Conservation (phyloP, 2,329 filamentous ascomycete genomes). For the Monosporascus cannonballus region DNA sequence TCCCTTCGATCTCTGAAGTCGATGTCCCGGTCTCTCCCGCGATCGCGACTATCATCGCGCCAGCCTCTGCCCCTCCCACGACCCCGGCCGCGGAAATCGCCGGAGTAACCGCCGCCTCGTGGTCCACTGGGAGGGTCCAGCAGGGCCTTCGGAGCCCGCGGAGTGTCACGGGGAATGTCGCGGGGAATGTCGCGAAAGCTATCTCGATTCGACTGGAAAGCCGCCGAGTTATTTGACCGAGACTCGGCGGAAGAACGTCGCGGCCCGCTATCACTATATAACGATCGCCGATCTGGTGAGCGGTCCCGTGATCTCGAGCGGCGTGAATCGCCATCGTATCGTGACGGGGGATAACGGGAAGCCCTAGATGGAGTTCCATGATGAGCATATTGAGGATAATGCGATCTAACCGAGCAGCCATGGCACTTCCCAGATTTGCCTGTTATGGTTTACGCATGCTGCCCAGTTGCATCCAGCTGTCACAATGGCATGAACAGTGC, state of each 20-base stretch:
- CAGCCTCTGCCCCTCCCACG: constrained; percentile 50
- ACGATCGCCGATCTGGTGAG: constrained; percentile 54
- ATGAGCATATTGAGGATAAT: constrained; percentile 18
- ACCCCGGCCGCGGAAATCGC: constrained; percentile 58
- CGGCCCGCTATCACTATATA: constrained; percentile 59
- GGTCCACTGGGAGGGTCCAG: constrained; percentile 64
- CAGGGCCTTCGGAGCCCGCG: constrained; percentile 74
- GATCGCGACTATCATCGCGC: constrained; percentile 58
- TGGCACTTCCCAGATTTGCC: background rate
- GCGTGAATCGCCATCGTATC: constrained; percentile 56
- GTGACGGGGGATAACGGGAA: constrained; percentile 49
- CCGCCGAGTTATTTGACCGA: constrained; percentile 47
- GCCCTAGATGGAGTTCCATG: constrained; percentile 32
- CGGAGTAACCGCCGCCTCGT: constrained; percentile 59
- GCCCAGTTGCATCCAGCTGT: no score
- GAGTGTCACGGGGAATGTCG: constrained; percentile 57
- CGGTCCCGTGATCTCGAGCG: constrained; percentile 63
- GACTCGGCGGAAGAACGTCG: constrained; percentile 59
- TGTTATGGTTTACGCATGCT: no score
- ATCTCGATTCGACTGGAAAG: constrained; percentile 57
- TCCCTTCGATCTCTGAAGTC: constrained; percentile 53
- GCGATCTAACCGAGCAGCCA: background rate
- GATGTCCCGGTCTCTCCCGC: constrained; percentile 52
- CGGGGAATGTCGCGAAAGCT: constrained; percentile 43
- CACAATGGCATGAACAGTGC: no score